Percentiles rank a stretch among this genome's conserved stretches.
Conservation (phyloP, 208 protist genomes). For the Leishmania tarentolae region DNA sequence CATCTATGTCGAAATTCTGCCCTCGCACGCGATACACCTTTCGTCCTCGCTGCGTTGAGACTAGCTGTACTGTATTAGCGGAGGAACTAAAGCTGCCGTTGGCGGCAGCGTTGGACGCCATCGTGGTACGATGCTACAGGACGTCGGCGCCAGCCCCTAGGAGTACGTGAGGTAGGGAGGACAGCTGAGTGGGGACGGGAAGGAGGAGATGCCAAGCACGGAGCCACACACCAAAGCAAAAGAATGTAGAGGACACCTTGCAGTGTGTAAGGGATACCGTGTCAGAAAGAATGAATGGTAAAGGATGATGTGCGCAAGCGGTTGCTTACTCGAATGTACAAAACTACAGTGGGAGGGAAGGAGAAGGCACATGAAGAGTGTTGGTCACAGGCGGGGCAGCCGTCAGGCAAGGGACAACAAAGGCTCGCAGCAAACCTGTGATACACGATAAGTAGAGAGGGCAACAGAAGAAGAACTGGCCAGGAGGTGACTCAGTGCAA, state of each 20-base stretch:
- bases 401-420: not conserved
- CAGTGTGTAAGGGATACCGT: not conserved
- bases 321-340: not conserved
- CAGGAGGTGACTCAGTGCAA: not conserved
- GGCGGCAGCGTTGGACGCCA: conserved; percentile 21
- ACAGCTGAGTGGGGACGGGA: too few relatives aligned
- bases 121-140: not conserved
- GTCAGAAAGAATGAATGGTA: not conserved
- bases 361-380: not conserved
- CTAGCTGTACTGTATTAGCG: conserved; percentile 62
- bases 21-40: conserved; percentile 90
- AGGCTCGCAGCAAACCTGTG: not conserved
- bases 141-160: not conserved
- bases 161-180: not conserved
- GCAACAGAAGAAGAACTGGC: not conserved
- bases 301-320: not conserved
- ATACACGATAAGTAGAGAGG: not conserved
- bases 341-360: too few relatives aligned
- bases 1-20: conserved; percentile 87
- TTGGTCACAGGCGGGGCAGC: not conserved
- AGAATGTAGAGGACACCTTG: conserved; percentile 15
- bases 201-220: not conserved
- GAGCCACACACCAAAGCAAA: not conserved
- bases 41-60: conserved; percentile 73
- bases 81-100: conserved; percentile 50